Conservation (phyloP, 257 asterid species). For the Jaltomata sinuosa region DNA sequence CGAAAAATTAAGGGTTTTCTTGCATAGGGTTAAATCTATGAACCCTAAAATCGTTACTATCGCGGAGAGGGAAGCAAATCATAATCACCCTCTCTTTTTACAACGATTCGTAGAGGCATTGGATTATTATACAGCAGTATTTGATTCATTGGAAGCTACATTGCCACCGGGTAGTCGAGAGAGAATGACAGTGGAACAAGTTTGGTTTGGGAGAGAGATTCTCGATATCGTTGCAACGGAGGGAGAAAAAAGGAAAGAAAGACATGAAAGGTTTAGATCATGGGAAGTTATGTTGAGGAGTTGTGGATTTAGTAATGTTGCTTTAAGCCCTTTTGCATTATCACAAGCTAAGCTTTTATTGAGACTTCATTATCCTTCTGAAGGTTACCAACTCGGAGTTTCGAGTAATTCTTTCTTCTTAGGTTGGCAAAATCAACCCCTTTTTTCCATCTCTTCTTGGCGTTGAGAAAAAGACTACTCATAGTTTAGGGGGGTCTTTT, state of each 20-base stretch:
- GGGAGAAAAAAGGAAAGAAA: constrained; percentile 48
- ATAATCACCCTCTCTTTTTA: constrained; percentile 63
- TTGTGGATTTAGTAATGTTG: constrained; percentile 51
- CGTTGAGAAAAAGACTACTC: constrained; percentile 16
- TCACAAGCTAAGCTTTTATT: constrained; percentile 84
- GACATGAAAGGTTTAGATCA: constrained; percentile 74
- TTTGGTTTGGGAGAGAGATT: constrained; percentile 86
- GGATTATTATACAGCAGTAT: constrained; percentile 76
- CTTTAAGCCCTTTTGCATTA: constrained; percentile 67
- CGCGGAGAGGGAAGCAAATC: constrained; percentile 80
- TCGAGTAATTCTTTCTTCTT: constrained; percentile 57
- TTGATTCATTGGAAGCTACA: constrained; percentile 88
- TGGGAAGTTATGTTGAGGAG: constrained; percentile 72
- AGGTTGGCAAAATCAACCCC: constrained; percentile 97
- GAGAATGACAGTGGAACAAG: constrained; percentile 63
- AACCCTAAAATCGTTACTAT: constrained; percentile 52
- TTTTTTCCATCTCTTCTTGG: constrained; percentile 95
- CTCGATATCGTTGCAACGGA: constrained; percentile 61
- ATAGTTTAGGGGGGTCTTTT: not conserved
- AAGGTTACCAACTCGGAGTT: constrained; percentile 75
- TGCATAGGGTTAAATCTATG: constrained; percentile 54
- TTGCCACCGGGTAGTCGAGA: constrained; percentile 79
- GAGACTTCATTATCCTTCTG: constrained; percentile 92
- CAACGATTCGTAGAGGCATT: constrained; percentile 78
- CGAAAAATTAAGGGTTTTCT: constrained; percentile 53